Evolutionary conservation across 306 rosid genomes (phyloP), one percentile per base, ranked within the genome.

Genomic region (Psophocarpus tetragonolobus): DNA sequence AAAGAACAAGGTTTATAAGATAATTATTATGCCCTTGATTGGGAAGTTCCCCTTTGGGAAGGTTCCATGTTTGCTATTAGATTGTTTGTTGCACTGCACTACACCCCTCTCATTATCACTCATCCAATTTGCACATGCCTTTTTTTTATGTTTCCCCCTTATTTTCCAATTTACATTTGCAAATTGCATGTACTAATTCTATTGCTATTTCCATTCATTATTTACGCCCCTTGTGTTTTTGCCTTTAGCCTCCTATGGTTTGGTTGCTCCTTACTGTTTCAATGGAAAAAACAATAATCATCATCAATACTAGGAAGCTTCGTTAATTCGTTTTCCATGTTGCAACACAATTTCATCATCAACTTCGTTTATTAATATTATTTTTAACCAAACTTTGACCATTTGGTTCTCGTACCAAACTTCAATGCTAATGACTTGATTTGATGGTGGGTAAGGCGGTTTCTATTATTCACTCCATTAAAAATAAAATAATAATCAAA

Each of bases 111-210:
- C 50, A 79, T 76, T 66, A 77, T 32, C 81, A 74, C 75, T 42
- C 74, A 83, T 75, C 84, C 73, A 67, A 76, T 48, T 21, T 32
- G 74, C 84, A 80, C 87, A 57, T 85, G 76, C 68, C 2, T 54
- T 54, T 68, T 23, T 21, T 20, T 71, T 58, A 20, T 27, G 75
- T 73, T 18, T 2, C 48, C 15, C 51, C 42, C 44, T 35, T 17
- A 2, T 53, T 53, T 54, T 54, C 14, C 29, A 35, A 2, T 14
- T 70, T 29, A 33, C 14, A 62, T 32, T 21, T 66, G 51, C 33
- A 41, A 13, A 24, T 23, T 47, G 62, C 62, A 50, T 36, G 14
- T 29, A 45, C 33, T 6, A 33, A 7, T 74, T 39, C 38, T 51
- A 14, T 17, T 26, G 20, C 14, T 4, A 32, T 7, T 80, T 35